A percentile compares a stretch with the other conserved stretches of the same genome.
Conservation (phyloP, 176 grass and related monocot genomes). For the Phoenix roebelenii region DNA sequence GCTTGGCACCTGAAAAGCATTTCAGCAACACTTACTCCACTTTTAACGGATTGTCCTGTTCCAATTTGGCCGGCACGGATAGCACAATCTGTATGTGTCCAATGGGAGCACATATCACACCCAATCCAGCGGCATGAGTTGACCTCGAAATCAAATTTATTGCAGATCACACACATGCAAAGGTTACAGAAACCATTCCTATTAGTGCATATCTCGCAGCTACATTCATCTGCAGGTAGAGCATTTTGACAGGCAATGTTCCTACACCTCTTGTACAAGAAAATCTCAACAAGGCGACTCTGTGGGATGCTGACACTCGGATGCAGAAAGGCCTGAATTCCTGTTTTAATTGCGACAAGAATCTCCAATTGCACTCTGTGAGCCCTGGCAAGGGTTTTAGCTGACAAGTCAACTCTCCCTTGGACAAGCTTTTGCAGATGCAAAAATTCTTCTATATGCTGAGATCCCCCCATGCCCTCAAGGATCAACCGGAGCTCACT, state of each 20-base stretch:
- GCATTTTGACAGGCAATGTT: constrained; percentile 70
- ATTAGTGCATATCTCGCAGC: constrained; percentile 39
- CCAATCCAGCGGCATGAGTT: constrained; percentile 93
- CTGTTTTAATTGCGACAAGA: constrained; percentile 68
- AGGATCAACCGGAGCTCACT: constrained; percentile 52
- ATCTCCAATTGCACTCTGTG: constrained; percentile 74
- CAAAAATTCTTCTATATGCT: constrained; percentile 57
- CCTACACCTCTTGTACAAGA: constrained; percentile 68
- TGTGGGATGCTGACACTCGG: constrained; percentile 48
- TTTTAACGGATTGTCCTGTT: constrained; percentile 36
- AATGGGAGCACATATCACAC: constrained; percentile 75
- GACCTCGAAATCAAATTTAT: constrained; percentile 78
- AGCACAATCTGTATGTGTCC: constrained; percentile 87
- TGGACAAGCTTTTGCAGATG: constrained; percentile 66
- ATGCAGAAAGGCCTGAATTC: constrained; percentile 74
- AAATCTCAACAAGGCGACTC: constrained; percentile 46
- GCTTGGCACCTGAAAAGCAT: constrained; percentile 78
- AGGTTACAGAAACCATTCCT: constrained; percentile 79
- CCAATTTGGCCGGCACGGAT: constrained; percentile 44
- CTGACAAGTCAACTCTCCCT: constrained; percentile 48
- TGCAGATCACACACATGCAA: constrained; percentile 90
- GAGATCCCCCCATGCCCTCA: constrained; percentile 40
- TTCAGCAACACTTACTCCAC: constrained; percentile 25
- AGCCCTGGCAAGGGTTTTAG: constrained; percentile 31
- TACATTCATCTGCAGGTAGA: constrained; percentile 59